Conservation (phyloP, 75 land plant genomes). For the Pinus taeda region DNA sequence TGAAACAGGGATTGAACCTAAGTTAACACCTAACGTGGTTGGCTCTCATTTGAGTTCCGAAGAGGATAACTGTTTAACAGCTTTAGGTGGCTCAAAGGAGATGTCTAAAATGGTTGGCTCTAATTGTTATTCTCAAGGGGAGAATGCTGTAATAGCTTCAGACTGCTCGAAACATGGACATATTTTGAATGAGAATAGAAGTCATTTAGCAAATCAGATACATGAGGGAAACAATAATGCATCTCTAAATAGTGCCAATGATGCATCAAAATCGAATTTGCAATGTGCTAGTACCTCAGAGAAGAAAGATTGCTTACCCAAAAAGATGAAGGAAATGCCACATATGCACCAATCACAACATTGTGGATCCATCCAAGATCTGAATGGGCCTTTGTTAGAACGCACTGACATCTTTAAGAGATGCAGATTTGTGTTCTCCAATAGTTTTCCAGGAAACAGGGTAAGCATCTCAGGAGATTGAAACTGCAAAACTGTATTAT, state of each 20-base stretch:
- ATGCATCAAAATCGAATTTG: background rate
- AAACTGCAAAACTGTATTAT: background rate
- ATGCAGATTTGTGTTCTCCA: conserved; percentile 15
- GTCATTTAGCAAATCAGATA: background rate
- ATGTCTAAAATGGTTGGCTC: too few species aligned
- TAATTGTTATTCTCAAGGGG: too few species aligned
- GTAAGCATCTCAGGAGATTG: conserved; percentile 11
- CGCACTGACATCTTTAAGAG: conserved; percentile 8
- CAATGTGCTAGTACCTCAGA: background rate
- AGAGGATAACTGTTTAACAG: background rate
- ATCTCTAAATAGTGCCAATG: background rate
- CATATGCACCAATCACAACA: background rate
- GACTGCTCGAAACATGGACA: background rate
- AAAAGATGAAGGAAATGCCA: background rate
- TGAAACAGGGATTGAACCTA: background rate
- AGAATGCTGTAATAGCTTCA: too few species aligned
- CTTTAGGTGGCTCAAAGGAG: background rate
- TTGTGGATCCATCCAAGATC: background rate
- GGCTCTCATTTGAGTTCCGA: conserved; percentile 10
- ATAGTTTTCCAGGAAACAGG: conserved; percentile 12
- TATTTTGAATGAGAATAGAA: background rate
- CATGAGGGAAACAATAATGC: background rate
- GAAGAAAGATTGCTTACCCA: background rate
- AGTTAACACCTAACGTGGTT: background rate
- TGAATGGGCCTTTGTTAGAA: background rate